Percentiles rank a stretch among this genome's conserved stretches.
phyloP scores from a whole-genome alignment of 1,284 basidiomycete genomes.

The Cerioporus squamosus region DNA sequence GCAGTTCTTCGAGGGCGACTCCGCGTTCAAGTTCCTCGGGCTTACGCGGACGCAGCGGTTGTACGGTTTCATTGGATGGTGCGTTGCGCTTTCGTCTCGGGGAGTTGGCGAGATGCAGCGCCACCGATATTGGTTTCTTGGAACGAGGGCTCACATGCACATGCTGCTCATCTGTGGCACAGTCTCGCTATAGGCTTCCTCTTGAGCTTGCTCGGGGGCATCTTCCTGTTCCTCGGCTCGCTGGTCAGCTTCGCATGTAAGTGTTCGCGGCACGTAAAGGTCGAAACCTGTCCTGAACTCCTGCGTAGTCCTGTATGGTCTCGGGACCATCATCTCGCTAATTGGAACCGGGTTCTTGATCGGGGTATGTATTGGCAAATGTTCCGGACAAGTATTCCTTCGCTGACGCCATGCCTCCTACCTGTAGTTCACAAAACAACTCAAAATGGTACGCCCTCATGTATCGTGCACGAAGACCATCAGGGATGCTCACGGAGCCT shows the following conservation, averaged over 20 bases:
- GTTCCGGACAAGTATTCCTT: no score
- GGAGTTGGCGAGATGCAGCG: not conserved
- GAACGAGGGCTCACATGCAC: not conserved
- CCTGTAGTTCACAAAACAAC: slow-evolving; percentile 73
- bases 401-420: not conserved
- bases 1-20: slow-evolving; percentile 82
- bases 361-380: slow-evolving; percentile 55
- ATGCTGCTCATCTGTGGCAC: not conserved
- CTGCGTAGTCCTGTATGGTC: slow-evolving; percentile 72
- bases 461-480: not conserved
- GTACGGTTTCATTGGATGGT: slow-evolving; percentile 87
- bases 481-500: slow-evolving; percentile 3
- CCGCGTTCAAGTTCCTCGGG: slow-evolving; percentile 80
- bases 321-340: slow-evolving; percentile 85
- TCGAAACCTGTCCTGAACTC: no score
- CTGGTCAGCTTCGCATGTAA: slow-evolving; percentile 78
- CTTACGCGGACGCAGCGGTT: slow-evolving; percentile 80
- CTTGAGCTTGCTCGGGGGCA: slow-evolving; percentile 80
- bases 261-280: slow-evolving; percentile 34
- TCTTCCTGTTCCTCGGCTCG: slow-evolving; percentile 78
- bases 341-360: slow-evolving; percentile 91
- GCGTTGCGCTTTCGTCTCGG: slow-evolving; percentile 1
- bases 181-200: slow-evolving; percentile 77
- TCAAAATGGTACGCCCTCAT: slow-evolving; percentile 65
- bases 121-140: not conserved